Evolutionary conservation across 2,329 filamentous ascomycete genomes (phyloP).

Genomic region (Truncatella angustata): DNA sequence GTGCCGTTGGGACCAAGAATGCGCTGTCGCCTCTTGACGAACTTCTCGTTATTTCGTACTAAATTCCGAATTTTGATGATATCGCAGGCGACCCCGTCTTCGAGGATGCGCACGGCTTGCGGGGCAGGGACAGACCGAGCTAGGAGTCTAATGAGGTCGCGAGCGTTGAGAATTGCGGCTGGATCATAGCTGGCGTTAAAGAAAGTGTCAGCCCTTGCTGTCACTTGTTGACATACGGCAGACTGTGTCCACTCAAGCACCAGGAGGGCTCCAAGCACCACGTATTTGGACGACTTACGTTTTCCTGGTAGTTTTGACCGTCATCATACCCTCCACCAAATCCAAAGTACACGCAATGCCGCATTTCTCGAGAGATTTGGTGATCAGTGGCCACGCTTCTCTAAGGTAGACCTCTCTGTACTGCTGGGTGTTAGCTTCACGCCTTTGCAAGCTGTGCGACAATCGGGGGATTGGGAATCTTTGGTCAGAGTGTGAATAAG

Average conservation of each 20-base stretch:
- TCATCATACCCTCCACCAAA: constrained; percentile 94
- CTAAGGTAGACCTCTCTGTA: constrained; percentile 94
- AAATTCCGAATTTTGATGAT: constrained; percentile 93
- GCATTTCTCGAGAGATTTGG: constrained; percentile 78
- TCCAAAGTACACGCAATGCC: constrained; percentile 92
- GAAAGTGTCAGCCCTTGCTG: no score
- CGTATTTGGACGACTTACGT: no score
- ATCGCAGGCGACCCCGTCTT: constrained; percentile 89
- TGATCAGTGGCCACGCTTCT: constrained; percentile 84
- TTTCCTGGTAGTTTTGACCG: constrained; percentile 89
- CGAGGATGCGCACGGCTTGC: constrained; percentile 89
- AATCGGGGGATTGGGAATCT: no score
- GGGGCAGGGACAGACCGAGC: constrained; percentile 89
- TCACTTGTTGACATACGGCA: no score
- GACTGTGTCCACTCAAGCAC: no score
- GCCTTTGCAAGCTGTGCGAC: no score
- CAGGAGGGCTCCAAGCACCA: no score
- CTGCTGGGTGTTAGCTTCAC: constrained; percentile 15
- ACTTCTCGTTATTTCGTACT: constrained; percentile 90
- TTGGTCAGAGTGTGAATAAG: no score
- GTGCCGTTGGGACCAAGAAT: constrained; percentile 89
- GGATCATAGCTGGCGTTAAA: no score
- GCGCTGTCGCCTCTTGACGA: constrained; percentile 89
- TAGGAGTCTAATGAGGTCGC: constrained; percentile 91
- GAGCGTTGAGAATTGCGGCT: constrained; percentile 86